Evolutionary conservation across 2,329 filamentous ascomycete genomes (phyloP).

Genomic region (Monascus ruber): DNA sequence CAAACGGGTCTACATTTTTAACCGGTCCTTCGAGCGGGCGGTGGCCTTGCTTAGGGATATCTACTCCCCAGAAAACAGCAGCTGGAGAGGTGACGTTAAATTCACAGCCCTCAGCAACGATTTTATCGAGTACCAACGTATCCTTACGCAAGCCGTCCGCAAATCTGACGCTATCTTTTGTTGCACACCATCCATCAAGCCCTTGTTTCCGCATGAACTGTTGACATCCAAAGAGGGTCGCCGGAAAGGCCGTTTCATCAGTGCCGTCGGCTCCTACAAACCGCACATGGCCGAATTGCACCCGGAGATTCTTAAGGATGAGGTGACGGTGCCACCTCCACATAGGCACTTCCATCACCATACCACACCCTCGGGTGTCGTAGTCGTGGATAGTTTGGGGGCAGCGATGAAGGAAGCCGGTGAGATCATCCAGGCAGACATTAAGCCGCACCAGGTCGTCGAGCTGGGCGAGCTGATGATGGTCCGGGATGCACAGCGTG

Average conservation of each 20-base stretch:
- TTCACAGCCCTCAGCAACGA: conserved; percentile 59
- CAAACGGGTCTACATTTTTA: conserved; percentile 71
- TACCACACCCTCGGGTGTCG: conserved; percentile 46
- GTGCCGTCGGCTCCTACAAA: conserved; percentile 42
- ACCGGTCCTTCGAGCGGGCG: conserved; percentile 45
- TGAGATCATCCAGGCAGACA: conserved; percentile 68
- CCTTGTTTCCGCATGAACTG: conserved; percentile 62
- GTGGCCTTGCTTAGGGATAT: conserved; percentile 41
- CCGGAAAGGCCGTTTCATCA: conserved; percentile 33
- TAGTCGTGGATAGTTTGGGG: conserved; percentile 59
- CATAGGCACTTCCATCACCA: conserved; percentile 41
- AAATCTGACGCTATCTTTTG: conserved; percentile 76
- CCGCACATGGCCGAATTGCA: conserved; percentile 75
- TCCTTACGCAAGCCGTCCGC: conserved; percentile 58
- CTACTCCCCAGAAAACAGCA: conserved; percentile 40
- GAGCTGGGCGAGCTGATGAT: conserved; percentile 75
- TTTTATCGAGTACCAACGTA: conserved; percentile 56
- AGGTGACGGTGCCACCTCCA: conserved; percentile 35
- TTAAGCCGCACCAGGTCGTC: conserved; percentile 64
- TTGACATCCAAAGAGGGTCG: conserved; percentile 50
- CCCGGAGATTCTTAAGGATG: conserved; percentile 59
- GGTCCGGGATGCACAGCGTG: conserved; percentile 43
- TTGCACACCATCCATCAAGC: conserved; percentile 64
- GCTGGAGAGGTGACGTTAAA: conserved; percentile 55
- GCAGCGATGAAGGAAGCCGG: conserved; percentile 74